These are phyloP conservation scores for Odontarrhena argentea DNA, from an alignment of 345 rosid genomes.

Conservation along the genomic window DNA sequence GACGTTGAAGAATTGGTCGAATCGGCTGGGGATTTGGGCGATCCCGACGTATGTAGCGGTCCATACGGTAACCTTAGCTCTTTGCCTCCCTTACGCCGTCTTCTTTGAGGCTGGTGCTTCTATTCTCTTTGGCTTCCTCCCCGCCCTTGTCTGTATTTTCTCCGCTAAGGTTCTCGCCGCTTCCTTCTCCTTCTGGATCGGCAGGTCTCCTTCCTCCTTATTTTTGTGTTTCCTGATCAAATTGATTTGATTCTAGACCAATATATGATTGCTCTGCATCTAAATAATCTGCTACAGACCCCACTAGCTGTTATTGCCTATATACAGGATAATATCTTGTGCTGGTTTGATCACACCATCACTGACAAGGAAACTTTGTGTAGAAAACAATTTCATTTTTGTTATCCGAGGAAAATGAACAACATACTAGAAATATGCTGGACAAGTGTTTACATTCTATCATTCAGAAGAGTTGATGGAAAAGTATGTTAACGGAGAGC, in stretches of 20 bases:
- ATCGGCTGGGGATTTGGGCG: constrained; percentile 81
- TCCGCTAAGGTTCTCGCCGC: constrained; percentile 82
- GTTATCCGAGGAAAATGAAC: too few species aligned
- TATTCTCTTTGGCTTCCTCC: constrained; percentile 79
- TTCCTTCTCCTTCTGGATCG: constrained; percentile 87
- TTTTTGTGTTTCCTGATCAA: too few species aligned
- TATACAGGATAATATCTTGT: too few species aligned
- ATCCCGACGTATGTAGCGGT: constrained; percentile 78
- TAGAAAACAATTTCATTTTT: neutral
- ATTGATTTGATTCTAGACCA: too few species aligned
- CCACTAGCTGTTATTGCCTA: too few species aligned
- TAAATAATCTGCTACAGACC: too few species aligned
- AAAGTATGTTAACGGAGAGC: neutral
- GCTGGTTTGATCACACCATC: too few species aligned
- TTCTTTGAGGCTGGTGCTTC: constrained; percentile 94
- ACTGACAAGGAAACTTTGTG: too few species aligned
- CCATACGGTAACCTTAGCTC: constrained; percentile 72
- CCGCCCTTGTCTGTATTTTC: constrained; percentile 77
- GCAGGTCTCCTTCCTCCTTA: constrained; percentile 54
- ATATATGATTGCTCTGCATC: too few species aligned
- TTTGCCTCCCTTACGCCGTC: constrained; percentile 85
- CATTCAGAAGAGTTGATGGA: too few species aligned
- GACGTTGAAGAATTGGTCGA: constrained; percentile 55
- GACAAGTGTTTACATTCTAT: too few species aligned
- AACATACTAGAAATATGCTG: too few species aligned